phyloP scores from a whole-genome alignment of 2,329 filamentous ascomycete species.

The Cladosporium cucumerinum region DNA sequence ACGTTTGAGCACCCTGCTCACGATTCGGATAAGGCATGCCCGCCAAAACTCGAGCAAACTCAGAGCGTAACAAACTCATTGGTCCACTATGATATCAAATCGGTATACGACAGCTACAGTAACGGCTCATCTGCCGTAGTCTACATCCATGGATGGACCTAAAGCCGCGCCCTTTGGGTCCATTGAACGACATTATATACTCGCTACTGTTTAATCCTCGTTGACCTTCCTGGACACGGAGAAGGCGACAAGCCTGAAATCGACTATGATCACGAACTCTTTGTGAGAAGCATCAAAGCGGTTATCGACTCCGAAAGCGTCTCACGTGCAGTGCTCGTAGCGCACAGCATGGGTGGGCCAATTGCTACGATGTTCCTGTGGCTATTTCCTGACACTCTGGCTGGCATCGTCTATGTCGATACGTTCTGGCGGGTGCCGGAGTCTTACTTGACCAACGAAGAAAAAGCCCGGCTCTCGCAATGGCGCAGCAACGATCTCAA shows the following conservation, averaged over 20 bases:
- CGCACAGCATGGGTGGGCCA: neutral
- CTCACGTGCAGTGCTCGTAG: neutral
- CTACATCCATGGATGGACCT: neutral
- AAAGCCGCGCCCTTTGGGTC: neutral
- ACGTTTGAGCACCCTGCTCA: neutral
- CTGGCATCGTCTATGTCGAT: neutral
- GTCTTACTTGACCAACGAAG: neutral
- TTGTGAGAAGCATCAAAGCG: neutral
- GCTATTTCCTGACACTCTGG: neutral
- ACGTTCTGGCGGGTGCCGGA: neutral
- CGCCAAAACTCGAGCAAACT: neutral
- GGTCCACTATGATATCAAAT: neutral
- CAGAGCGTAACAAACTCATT: neutral
- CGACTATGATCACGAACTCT: neutral
- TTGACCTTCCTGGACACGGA: neutral
- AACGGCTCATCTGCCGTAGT: neutral
- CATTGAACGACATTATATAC: neutral
- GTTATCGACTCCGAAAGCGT: neutral
- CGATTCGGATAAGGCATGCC: neutral
- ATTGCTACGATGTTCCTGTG: neutral
- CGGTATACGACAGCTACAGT: neutral
- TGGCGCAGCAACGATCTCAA: neutral
- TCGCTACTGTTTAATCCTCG: neutral
- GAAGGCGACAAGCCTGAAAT: neutral
- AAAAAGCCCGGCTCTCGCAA: neutral